phyloP scores from a whole-genome alignment of 1,284 basidiomycete genomes.

The Inonotus obliquus region DNA sequence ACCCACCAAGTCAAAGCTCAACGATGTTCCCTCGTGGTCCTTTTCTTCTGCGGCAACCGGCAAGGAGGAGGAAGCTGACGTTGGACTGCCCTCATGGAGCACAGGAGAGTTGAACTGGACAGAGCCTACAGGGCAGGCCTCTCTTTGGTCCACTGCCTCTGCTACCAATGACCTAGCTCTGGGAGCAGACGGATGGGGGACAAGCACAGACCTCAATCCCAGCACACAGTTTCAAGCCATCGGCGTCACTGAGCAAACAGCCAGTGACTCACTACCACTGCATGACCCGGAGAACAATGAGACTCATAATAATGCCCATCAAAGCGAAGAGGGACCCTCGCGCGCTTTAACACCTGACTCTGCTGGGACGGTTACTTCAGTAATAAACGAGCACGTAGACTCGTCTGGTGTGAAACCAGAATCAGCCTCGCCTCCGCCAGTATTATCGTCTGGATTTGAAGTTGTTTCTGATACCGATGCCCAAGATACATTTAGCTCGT shows the following conservation, averaged over 20 bases:
- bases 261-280: not conserved
- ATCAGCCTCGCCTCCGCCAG: not conserved
- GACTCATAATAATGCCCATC: not conserved
- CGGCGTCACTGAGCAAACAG: not conserved
- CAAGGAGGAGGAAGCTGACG: conserved; percentile 16
- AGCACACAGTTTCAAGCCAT: not conserved
- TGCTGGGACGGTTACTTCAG: not conserved
- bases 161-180: not conserved
- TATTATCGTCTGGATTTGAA: not conserved
- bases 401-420: not conserved
- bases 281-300: not conserved
- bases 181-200: not conserved
- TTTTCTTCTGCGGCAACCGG: not conserved
- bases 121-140: conserved; percentile 12
- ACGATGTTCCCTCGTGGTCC: conserved; percentile 5
- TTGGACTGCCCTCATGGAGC: conserved; percentile 16
- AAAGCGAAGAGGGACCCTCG: not conserved
- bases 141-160: conserved; percentile 13
- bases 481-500: conserved; percentile 59
- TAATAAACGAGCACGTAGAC: not conserved
- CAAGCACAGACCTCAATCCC: not conserved
- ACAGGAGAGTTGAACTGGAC: conserved; percentile 15
- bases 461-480: conserved; percentile 28
- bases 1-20: not conserved
- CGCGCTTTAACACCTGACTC: conserved; percentile 2